Evolutionary conservation across 179 eudicot species (phyloP).

Genomic region (Vitellaria paradoxa): DNA sequence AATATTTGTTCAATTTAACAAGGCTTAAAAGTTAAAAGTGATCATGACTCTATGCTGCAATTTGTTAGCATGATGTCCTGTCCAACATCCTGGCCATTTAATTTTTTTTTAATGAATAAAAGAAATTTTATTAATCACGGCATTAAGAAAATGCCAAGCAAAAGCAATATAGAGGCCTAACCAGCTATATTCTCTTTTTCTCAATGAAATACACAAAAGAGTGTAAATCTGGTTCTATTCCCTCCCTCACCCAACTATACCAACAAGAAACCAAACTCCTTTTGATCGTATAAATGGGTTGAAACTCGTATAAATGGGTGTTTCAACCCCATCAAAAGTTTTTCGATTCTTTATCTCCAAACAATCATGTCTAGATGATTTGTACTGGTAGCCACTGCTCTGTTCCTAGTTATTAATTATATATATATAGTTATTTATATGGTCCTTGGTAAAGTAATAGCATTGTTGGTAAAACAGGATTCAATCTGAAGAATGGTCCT

Average conservation of each 20-base stretch:
- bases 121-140: too few relatives aligned
- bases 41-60: neutral
- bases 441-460: neutral
- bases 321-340: too few relatives aligned
- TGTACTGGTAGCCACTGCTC: neutral
- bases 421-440: neutral
- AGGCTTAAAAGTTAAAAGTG: neutral
- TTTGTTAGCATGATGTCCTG: neutral
- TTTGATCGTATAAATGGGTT: too few relatives aligned
- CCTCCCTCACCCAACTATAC: too few relatives aligned
- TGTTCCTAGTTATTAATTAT: neutral
- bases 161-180: too few relatives aligned
- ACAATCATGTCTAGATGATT: neutral
- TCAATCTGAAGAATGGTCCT: neutral
- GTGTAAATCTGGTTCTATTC: too few relatives aligned
- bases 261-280: too few relatives aligned
- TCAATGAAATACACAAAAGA: too few relatives aligned
- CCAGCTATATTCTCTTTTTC: too few relatives aligned
- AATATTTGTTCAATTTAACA: conserved; percentile 6
- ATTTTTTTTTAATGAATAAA: neutral
- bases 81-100: neutral
- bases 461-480: neutral
- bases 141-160: too few relatives aligned
- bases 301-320: too few relatives aligned
- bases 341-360: too few relatives aligned